phyloP scores from a whole-genome alignment of 352 stramenopile genomes.

The Globisporangium yorkense region DNA sequence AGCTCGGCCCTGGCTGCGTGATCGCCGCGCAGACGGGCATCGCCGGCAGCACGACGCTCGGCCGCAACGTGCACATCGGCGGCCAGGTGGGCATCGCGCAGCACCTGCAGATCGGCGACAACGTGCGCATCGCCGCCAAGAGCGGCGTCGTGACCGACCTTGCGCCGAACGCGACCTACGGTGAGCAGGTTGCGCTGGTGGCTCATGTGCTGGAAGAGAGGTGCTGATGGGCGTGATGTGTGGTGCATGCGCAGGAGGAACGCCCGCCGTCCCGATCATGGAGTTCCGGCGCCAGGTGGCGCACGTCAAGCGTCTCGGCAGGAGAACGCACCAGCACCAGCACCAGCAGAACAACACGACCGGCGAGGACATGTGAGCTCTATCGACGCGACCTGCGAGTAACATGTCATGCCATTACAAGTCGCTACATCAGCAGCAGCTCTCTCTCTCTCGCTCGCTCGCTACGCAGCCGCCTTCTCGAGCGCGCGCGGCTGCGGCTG shows the following conservation, averaged over 20 bases:
- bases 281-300: slow-evolving; percentile 72
- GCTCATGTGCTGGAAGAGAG: too few species aligned
- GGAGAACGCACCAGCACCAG: slow-evolving; percentile 6
- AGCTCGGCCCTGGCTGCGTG: slow-evolving; percentile 64
- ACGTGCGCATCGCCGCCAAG: slow-evolving; percentile 82
- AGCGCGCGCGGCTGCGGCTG: slow-evolving; percentile 22
- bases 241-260: slow-evolving; percentile 36
- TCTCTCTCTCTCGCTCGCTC: neutral
- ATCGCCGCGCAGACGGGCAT: slow-evolving; percentile 80
- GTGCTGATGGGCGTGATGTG: neutral
- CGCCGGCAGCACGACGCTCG: slow-evolving; percentile 73
- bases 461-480: slow-evolving; percentile 35
- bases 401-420: neutral
- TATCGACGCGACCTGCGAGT: neutral
- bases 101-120: slow-evolving; percentile 72
- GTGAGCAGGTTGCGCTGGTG: slow-evolving; percentile 12
- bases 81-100: slow-evolving; percentile 83
- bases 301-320: slow-evolving; percentile 38
- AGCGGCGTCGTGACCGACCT: slow-evolving; percentile 81
- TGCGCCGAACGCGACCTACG: slow-evolving; percentile 44
- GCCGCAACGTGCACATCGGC: slow-evolving; percentile 69
- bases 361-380: neutral
- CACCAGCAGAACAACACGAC: neutral
- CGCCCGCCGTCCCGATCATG: slow-evolving; percentile 72
- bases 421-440: neutral